phyloP scores from a whole-genome alignment of 75 land plant species.

The Pinus albicaulis region DNA sequence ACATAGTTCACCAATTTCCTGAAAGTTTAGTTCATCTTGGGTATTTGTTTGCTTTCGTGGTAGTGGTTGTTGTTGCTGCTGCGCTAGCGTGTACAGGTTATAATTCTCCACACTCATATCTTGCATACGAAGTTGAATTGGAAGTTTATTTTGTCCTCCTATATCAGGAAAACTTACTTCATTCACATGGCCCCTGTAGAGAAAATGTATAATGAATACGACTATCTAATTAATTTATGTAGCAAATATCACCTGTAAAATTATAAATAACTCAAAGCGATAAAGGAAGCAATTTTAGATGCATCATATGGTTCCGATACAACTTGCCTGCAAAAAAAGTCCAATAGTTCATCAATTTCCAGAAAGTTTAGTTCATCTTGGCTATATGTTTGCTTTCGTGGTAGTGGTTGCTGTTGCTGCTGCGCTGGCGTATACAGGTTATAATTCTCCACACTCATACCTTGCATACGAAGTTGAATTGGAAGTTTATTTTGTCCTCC shows the following conservation, averaged over 20 bases:
- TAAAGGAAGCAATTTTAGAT: too few relatives aligned
- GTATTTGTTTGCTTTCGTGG: conserved; percentile 14
- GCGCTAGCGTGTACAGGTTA: conserved; percentile 55
- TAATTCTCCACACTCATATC: conserved; percentile 88
- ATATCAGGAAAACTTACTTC: conserved; percentile 95
- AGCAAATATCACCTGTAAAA: background rate
- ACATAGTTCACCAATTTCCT: conserved; percentile 88
- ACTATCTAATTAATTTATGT: background rate
- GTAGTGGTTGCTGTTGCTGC: conserved; percentile 19
- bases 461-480: conserved; percentile 85
- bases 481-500: conserved; percentile 1
- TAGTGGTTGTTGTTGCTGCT: conserved; percentile 20
- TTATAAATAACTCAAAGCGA: background rate
- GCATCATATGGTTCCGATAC: too few relatives aligned
- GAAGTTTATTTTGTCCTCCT: conserved; percentile 3
- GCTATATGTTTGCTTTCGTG: conserved; percentile 1
- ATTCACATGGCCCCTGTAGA: conserved; percentile 92
- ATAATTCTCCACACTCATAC: conserved; percentile 83
- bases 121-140: conserved; percentile 79
- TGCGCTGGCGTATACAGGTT: conserved; percentile 57
- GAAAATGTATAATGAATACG: background rate
- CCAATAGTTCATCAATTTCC: too few relatives aligned
- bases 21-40: conserved; percentile 64
- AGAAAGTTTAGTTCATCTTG: too few relatives aligned
- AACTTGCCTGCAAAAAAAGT: too few relatives aligned